Evolutionary conservation across 345 rosid species (phyloP).

Genomic region (Psidium friedrichsthalianum): DNA sequence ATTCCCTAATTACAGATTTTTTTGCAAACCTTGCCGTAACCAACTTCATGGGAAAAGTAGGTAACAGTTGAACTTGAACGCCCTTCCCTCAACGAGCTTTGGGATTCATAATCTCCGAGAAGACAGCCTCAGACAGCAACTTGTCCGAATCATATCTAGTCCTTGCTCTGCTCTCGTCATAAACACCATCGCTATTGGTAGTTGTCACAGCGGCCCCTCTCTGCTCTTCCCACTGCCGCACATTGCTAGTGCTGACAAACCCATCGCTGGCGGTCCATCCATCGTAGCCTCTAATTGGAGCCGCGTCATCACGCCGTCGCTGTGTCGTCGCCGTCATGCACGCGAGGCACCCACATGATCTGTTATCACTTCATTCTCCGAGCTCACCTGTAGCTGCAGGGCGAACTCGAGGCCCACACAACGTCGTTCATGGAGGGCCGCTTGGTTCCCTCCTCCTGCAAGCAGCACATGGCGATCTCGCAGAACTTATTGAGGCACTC

Average conservation of each 20-base stretch:
- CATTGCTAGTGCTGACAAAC: neutral
- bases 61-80: too few relatives aligned
- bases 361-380: neutral
- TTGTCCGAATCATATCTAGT: neutral
- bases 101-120: slow-evolving; percentile 2
- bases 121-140: neutral
- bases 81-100: slow-evolving; percentile 7
- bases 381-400: slow-evolving; percentile 13
- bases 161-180: neutral
- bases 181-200: neutral
- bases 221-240: neutral
- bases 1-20: too few relatives aligned
- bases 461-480: slow-evolving; percentile 27
- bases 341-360: neutral
- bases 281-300: neutral
- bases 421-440: slow-evolving; percentile 36
- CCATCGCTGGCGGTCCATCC: neutral
- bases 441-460: slow-evolving; percentile 13
- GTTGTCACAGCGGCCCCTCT: neutral
- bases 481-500: slow-evolving; percentile 10
- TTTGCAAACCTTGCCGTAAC: too few relatives aligned
- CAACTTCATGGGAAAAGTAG: too few relatives aligned
- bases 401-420: slow-evolving; percentile 21
- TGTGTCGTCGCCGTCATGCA: too few relatives aligned
- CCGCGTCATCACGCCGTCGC: neutral